Conservation (phyloP, 805 yeast species). For the Yarrowia sp. region DNA sequence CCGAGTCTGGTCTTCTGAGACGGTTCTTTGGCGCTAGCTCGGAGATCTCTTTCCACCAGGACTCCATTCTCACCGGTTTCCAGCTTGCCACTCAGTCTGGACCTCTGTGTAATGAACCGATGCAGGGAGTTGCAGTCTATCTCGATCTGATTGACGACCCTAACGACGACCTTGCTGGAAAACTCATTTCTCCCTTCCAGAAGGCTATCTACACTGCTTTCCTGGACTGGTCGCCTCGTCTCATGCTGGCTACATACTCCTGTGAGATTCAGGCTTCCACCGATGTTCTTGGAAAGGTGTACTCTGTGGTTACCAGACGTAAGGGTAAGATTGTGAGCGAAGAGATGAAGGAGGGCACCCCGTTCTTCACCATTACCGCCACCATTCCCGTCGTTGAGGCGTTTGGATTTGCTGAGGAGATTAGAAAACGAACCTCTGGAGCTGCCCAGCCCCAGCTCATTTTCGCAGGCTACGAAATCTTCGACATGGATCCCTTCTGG, state of each 20-base stretch:
- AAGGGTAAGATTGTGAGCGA: slow-evolving; percentile 86
- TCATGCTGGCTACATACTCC: slow-evolving; percentile 89
- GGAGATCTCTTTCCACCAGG: slow-evolving; percentile 54
- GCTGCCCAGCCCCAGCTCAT: slow-evolving; percentile 96
- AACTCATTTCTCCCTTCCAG: slow-evolving; percentile 74
- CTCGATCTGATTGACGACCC: slow-evolving; percentile 46
- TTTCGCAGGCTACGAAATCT: slow-evolving; percentile 83
- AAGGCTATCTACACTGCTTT: slow-evolving; percentile 75
- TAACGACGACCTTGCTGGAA: slow-evolving; percentile 59
- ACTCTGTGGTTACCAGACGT: slow-evolving; percentile 88
- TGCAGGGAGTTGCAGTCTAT: slow-evolving; percentile 71
- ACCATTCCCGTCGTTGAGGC: slow-evolving; percentile 93
- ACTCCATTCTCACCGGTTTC: slow-evolving; percentile 79
- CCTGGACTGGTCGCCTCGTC: slow-evolving; percentile 83
- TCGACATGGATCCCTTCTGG: slow-evolving; percentile 97
- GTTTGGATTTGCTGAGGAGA: slow-evolving; percentile 95
- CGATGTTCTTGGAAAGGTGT: slow-evolving; percentile 93
- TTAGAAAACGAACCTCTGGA: slow-evolving; percentile 91
- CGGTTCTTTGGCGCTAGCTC: neutral
- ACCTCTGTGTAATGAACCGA: slow-evolving; percentile 85
- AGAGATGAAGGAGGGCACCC: slow-evolving; percentile 98
- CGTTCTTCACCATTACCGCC: slow-evolving; percentile 87
- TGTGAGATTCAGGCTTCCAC: slow-evolving; percentile 96
- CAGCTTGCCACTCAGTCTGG: slow-evolving; percentile 84
- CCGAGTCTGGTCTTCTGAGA: neutral